A percentile compares a stretch with the other conserved stretches of the same genome.
These are phyloP conservation scores for Apiospora marii DNA, from an alignment of 2,329 filamentous ascomycete genomes.

Conservation along the genomic window DNA sequence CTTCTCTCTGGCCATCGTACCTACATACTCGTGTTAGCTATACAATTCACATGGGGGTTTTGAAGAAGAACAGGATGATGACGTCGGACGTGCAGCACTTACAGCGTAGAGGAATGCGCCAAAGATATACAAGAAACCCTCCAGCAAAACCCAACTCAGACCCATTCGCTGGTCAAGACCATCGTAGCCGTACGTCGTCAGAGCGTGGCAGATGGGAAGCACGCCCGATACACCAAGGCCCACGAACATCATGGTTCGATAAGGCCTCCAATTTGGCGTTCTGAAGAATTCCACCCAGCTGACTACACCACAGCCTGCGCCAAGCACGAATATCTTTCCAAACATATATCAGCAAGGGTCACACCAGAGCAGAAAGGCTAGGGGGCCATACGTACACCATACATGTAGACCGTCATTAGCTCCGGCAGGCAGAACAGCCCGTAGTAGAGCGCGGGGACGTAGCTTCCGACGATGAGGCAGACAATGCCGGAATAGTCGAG, in stretches of 20 bases:
- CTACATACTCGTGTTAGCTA: slow-evolving; percentile 45
- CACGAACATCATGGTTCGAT: slow-evolving; percentile 89
- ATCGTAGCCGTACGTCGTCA: slow-evolving; percentile 70
- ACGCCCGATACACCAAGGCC: slow-evolving; percentile 84
- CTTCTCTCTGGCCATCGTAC: slow-evolving; percentile 83
- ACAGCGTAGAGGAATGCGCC: slow-evolving; percentile 89
- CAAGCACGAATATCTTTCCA: slow-evolving; percentile 77
- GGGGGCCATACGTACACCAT: slow-evolving; percentile 64
- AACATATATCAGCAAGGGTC: not conserved
- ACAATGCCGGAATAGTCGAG: slow-evolving; percentile 96
- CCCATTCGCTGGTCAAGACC: slow-evolving; percentile 78
- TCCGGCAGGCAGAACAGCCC: slow-evolving; percentile 76
- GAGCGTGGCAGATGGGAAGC: slow-evolving; percentile 81
- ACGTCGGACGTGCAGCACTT: slow-evolving; percentile 41
- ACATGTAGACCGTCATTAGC: slow-evolving; percentile 76
- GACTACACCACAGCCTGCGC: slow-evolving; percentile 76
- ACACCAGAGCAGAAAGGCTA: not conserved
- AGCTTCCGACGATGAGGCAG: slow-evolving; percentile 88
- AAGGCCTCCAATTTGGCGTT: slow-evolving; percentile 82
- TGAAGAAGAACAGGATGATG: not conserved
- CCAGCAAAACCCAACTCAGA: slow-evolving; percentile 78
- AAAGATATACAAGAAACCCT: slow-evolving; percentile 84
- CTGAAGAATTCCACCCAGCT: slow-evolving; percentile 85
- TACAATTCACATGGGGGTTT: not conserved
- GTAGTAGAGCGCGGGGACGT: slow-evolving; percentile 88